These are phyloP conservation scores for Inosperma sp. DNA, from an alignment of 768 basidiomycete genomes.

Conservation along the genomic window DNA sequence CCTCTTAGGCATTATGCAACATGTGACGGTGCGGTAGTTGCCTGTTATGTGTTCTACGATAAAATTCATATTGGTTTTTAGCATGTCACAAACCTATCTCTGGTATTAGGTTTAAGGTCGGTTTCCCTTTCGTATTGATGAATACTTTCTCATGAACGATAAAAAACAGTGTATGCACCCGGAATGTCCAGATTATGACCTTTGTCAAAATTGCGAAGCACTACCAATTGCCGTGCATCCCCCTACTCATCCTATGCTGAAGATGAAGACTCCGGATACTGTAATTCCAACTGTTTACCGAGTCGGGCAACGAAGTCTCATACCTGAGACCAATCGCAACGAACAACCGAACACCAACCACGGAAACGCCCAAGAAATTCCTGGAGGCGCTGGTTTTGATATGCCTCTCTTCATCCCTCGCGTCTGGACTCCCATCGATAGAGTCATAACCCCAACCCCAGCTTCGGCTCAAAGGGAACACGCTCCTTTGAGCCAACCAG, in stretches of 20 bases:
- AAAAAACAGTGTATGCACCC: constrained; percentile 74
- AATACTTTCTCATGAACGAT: constrained; percentile 6
- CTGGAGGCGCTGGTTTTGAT: too few species aligned
- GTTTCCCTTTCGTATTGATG: constrained; percentile 13
- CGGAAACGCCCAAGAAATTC: too few species aligned
- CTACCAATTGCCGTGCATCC: constrained; percentile 76
- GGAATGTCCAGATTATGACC: constrained; percentile 73
- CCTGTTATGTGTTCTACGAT: constrained; percentile 1
- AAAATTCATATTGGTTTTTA: constrained; percentile 11
- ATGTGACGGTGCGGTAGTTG: constrained; percentile 54
- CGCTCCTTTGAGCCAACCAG: background rate
- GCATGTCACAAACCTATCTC: constrained; percentile 49
- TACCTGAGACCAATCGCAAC: constrained; percentile 8
- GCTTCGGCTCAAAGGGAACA: background rate
- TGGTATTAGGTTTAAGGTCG: constrained; percentile 71
- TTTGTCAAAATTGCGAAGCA: constrained; percentile 76
- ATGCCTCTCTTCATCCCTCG: too few species aligned
- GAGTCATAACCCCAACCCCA: background rate
- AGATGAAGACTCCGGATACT: constrained; percentile 55
- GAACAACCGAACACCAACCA: too few species aligned
- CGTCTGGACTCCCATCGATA: too few species aligned
- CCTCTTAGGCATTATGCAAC: constrained; percentile 46
- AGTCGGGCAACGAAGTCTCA: constrained; percentile 25
- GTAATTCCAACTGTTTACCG: constrained; percentile 35
- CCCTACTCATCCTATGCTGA: constrained; percentile 63